Evolutionary conservation across 225 moss, liverwort and hornwort genomes (phyloP), one percentile per base, ranked within the genome.

Genomic region (Physcomitrium patens): DNA sequence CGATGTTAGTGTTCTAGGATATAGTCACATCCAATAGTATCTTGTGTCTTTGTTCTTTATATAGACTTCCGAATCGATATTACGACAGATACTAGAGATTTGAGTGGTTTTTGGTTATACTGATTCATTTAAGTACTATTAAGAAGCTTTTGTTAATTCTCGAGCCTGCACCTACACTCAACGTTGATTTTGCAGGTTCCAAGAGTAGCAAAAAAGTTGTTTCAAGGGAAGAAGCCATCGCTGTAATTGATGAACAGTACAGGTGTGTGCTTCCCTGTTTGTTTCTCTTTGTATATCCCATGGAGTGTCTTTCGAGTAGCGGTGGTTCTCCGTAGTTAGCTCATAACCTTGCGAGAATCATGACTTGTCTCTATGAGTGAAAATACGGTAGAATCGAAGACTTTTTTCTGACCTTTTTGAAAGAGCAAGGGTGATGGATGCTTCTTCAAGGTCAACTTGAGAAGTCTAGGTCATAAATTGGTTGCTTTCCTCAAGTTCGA

Each of bases 201-300:
- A 73, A 91, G 79, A 82, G 75, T 44, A 88, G 77, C 75, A 94
- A 93, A 77, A 90, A 85, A 62, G 86, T 82, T 43, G 86, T 86
- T 42, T 89, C 82, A 49, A 91, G 91, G 77, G 99, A 99, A 78
- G 95, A 99, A 76, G 93, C 95, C 31, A 87, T 90, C 11, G 89
- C 84, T 66, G 89, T 95, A 11, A 92, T 99, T 66, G 99, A 95
- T 84, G 95, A 99, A 51, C 93, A 93, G 50, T 95, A 89, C 73
- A 93, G 99, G 99, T 99, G 45, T 68, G 72, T 78, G 54, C 3
- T 73, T 68, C 20, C 7, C 16, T 27, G 12, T 63, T 72, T 60
- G 15, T 12, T 76, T 31, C 8, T 15, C 18, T 7, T 14, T 79
- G 63, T 67, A 41, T 31, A 20, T 20, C 42, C 64, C 14, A 63